These are phyloP conservation scores for Gossypium thurberi DNA, from an alignment of 345 rosid genomes.

Conservation along the genomic window DNA sequence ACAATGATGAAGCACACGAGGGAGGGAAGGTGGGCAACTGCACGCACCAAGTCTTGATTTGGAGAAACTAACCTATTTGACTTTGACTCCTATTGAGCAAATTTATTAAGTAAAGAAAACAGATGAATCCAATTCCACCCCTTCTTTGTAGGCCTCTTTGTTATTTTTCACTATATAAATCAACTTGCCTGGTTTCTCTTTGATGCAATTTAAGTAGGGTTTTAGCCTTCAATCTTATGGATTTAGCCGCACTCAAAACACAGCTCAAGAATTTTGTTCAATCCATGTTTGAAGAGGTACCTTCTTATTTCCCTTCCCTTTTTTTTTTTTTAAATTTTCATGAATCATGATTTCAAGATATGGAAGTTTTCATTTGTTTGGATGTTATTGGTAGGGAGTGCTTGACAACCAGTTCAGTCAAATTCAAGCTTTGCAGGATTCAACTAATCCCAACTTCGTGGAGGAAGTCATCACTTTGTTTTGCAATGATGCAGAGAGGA, in stretches of 20 bases:
- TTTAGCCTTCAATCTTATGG: conserved; percentile 5
- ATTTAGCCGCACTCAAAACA: conserved; percentile 6
- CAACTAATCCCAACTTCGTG: conserved; percentile 23
- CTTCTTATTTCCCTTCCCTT: not conserved
- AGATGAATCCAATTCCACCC: not conserved
- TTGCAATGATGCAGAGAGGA: conserved; percentile 30
- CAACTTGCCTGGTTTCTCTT: not conserved
- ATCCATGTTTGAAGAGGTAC: conserved; percentile 12
- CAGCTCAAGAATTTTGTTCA: conserved; percentile 10
- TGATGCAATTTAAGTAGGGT: not conserved
- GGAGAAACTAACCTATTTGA: conserved; percentile 5
- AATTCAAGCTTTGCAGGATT: conserved; percentile 25
- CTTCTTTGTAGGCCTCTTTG: not conserved
- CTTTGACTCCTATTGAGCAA: not conserved
- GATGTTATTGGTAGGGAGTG: conserved; percentile 18
- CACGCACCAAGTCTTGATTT: not conserved
- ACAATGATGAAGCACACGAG: conserved; percentile 10
- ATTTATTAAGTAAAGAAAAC: not conserved
- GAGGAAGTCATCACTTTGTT: conserved; percentile 31
- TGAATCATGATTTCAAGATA: too few species aligned
- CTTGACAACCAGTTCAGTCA: conserved; percentile 26
- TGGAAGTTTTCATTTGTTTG: not conserved
- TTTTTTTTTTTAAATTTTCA: too few species aligned
- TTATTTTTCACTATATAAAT: not conserved
- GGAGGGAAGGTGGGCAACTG: conserved; percentile 2